Percentiles rank a stretch among this genome's conserved stretches.
Evolutionary conservation across 116 monocot genomes (phyloP).

Genomic region (Phalaenopsis hybrid): DNA sequence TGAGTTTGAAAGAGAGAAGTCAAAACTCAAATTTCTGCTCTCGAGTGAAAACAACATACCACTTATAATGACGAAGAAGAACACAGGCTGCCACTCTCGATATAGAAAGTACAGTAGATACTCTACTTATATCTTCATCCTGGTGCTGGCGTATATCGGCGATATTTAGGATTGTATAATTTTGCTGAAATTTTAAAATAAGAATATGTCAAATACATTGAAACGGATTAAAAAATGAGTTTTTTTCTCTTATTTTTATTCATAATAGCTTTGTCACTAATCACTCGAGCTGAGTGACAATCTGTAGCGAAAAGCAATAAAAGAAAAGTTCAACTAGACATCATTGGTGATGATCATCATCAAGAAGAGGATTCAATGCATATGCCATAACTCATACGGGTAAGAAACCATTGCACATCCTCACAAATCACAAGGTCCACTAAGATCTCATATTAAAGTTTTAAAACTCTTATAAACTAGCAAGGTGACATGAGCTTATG

Average conservation of each 20-base stretch:
- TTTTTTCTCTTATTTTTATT: background rate
- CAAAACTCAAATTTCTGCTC: background rate
- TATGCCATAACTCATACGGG: background rate
- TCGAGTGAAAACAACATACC: conserved; percentile 35
- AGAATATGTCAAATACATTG: conserved; percentile 1
- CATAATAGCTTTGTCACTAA: background rate
- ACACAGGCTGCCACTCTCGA: conserved; percentile 62
- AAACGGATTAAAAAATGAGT: background rate
- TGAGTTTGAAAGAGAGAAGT: background rate
- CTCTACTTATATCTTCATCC: conserved; percentile 75
- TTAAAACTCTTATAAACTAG: background rate
- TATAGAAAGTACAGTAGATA: conserved; percentile 92
- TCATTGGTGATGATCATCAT: background rate
- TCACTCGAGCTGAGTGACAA: background rate
- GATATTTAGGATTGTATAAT: conserved; percentile 69
- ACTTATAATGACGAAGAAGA: conserved; percentile 82
- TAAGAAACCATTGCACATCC: background rate
- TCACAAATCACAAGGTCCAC: background rate
- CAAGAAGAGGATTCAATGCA: background rate
- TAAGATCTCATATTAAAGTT: background rate
- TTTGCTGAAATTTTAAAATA: conserved; percentile 49
- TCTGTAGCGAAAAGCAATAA: background rate
- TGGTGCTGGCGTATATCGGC: conserved; percentile 64
- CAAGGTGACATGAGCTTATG: background rate
- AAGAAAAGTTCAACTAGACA: background rate